Conservation (phyloP, 306 rosid genomes). For the Cicer pinnatifidum region DNA sequence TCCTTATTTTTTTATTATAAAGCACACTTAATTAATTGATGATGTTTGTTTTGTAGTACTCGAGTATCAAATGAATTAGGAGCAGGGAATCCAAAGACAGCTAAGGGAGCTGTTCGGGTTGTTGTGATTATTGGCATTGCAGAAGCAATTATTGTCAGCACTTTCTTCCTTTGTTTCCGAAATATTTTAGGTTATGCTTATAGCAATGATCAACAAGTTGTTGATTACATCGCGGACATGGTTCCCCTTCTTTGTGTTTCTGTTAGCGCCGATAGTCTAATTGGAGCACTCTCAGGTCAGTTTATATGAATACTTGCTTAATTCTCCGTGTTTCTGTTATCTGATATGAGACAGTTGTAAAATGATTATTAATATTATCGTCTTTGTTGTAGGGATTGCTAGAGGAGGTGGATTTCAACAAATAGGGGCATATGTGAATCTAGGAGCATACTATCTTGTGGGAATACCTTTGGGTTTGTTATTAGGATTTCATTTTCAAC, state of each 20-base stretch:
- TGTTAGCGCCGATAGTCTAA: conserved; percentile 54
- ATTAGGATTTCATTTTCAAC: conserved; percentile 46
- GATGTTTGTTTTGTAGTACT: conserved; percentile 51
- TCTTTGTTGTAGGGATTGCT: conserved; percentile 46
- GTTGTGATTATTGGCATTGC: conserved; percentile 49
- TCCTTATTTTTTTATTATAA: not conserved
- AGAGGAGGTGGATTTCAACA: conserved; percentile 59
- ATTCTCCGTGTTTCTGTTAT: too few species aligned
- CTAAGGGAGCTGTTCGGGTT: conserved; percentile 52
- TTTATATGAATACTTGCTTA: not conserved
- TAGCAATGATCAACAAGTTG: conserved; percentile 59
- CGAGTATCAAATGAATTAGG: conserved; percentile 76
- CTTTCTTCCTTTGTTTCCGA: conserved; percentile 46
- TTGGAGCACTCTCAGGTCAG: conserved; percentile 53
- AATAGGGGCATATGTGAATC: conserved; percentile 57
- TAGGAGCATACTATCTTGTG: conserved; percentile 59
- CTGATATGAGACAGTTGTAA: too few species aligned
- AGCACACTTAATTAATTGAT: not conserved
- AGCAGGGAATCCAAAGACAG: conserved; percentile 61
- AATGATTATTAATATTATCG: not conserved
- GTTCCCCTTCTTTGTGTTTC: conserved; percentile 62
- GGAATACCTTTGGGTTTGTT: conserved; percentile 49
- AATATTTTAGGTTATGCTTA: conserved; percentile 63
- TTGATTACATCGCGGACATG: conserved; percentile 52
- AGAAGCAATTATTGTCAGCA: conserved; percentile 55